Conservation (phyloP, 2,329 filamentous ascomycete species). For the Aspergillus viridinutans region DNA sequence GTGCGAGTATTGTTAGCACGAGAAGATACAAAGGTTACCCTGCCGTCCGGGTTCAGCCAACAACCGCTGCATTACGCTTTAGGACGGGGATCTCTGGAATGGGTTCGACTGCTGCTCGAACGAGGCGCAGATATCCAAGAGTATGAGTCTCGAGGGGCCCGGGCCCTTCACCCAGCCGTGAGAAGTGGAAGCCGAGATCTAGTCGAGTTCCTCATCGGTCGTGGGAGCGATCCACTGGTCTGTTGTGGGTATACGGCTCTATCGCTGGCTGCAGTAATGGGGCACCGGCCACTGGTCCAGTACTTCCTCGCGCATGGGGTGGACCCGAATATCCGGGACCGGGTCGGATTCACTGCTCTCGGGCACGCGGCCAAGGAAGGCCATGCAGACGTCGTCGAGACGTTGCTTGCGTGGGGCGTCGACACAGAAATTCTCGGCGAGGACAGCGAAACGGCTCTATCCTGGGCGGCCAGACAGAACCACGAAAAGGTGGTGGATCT, state of each 20-base stretch:
- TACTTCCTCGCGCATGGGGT: background rate
- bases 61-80: background rate
- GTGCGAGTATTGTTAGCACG: background rate
- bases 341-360: background rate
- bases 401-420: background rate
- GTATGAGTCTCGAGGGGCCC: background rate
- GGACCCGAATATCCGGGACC: background rate
- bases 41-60: background rate
- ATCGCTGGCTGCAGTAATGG: background rate
- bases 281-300: background rate
- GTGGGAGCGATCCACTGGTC: background rate
- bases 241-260: background rate
- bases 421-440: background rate
- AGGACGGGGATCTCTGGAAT: background rate
- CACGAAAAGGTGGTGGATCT: background rate
- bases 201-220: background rate
- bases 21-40: background rate
- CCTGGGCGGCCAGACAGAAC: background rate
- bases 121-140: background rate
- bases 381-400: background rate
- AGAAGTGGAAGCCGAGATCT: background rate
- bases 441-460: background rate
- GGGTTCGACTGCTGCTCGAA: background rate
- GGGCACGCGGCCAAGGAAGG: background rate
- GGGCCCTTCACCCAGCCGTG: background rate